Evolutionary conservation across 352 stramenopile species (phyloP).

Genomic region (Phytophthora colocasiae): DNA sequence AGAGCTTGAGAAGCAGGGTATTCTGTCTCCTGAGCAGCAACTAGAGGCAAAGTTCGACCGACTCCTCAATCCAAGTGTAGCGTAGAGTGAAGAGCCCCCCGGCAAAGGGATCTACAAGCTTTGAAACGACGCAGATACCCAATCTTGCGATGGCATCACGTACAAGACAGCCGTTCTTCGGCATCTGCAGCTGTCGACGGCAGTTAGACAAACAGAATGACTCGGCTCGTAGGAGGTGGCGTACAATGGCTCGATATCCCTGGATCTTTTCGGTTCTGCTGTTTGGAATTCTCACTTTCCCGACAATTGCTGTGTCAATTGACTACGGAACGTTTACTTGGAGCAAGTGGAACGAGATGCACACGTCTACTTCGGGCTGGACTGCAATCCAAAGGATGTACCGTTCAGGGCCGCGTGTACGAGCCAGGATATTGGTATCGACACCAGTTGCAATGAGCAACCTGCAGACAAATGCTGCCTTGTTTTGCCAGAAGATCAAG

Average conservation of each 20-base stretch:
- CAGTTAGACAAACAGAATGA: not conserved
- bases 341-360: slow-evolving; percentile 15
- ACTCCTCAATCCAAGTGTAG: slow-evolving; percentile 30
- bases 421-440: slow-evolving; percentile 31
- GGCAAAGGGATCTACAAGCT: not conserved
- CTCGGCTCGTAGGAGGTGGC: not conserved
- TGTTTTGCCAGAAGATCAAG: slow-evolving; percentile 28
- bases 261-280: slow-evolving; percentile 8
- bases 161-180: not conserved
- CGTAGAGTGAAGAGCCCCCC: slow-evolving; percentile 9
- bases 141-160: slow-evolving; percentile 11
- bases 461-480: slow-evolving; percentile 15
- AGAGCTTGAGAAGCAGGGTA: slow-evolving; percentile 30
- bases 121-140: slow-evolving; percentile 24
- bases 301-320: slow-evolving; percentile 6
- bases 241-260: not conserved
- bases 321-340: slow-evolving; percentile 28
- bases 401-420: slow-evolving; percentile 18
- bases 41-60: slow-evolving; percentile 43
- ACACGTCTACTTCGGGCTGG: slow-evolving; percentile 3
- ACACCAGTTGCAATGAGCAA: slow-evolving; percentile 18
- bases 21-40: slow-evolving; percentile 38
- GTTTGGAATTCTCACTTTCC: not conserved
- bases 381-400: slow-evolving; percentile 5
- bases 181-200: not conserved